Evolutionary conservation across 2,329 filamentous ascomycete genomes (phyloP), one percentile per base, ranked within the genome.

Genomic region (Pestalotiopsis sp.): DNA sequence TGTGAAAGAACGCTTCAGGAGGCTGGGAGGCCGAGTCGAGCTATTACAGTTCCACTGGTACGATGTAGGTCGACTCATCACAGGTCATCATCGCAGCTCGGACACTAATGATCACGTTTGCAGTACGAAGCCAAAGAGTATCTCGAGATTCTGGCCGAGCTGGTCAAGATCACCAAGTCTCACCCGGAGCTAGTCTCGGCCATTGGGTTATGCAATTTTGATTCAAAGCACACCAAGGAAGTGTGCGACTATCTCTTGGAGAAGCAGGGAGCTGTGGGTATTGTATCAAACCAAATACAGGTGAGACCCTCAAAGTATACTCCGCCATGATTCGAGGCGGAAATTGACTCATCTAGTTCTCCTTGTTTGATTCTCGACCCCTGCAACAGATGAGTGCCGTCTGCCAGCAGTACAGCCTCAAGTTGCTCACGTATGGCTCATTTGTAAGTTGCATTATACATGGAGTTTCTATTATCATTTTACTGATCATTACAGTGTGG

Each of bases 11-110:
- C 71, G 79, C n/a, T 78, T 73, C 17, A 73, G 77, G 40, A 72
- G 79, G 4, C 71, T 80, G 12, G 73, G 74, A 11, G 78, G 78
- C 4, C 72, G 75, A 23, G 73, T 80, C 25, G 78, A 80, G 20
- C 70, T 81, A 38, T 68, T 80, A 14, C 78, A 80, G 69, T 79
- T 81, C 68, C 78, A 80, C 58, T 81, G 78, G 78, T 72, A 78
- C 23, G 72, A 78, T 72, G 78, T 80, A 71, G 69, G 78, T 36
- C 25, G 7, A 13, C 9, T 9, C n/a, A 23, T 40, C 9, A 20
- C 45, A 14, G 6, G 12, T 40, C 27, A 36, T n/a, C 2, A 20
- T 27, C 6, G 11, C 23, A 25, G 40, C 5, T 38, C 14, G 14
- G 2, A 17, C 52, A 27, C 38, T 23, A 5, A 25, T 41, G 27